These are phyloP conservation scores for Planoprotostelium fungivorum DNA, from an alignment of 78 protist genomes.

Conservation along the genomic window DNA sequence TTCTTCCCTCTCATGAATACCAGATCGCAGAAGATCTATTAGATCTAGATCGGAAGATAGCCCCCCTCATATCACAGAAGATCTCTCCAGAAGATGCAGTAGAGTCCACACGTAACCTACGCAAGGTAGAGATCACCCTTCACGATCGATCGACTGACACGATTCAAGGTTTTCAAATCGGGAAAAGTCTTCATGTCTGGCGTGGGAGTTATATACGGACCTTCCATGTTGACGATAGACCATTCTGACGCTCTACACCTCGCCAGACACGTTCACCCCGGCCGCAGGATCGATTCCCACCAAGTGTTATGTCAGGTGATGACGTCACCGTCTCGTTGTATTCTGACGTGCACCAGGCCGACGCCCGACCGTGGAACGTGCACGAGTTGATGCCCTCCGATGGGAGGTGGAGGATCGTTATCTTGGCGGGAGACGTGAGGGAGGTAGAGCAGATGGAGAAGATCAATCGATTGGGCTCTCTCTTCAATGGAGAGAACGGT, in stretches of 20 bases:
- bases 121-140: not conserved
- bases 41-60: not conserved
- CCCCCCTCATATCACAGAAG: not conserved
- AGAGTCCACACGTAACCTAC: not conserved
- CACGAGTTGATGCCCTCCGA: not conserved
- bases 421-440: not conserved
- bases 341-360: too few species aligned
- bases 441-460: not conserved
- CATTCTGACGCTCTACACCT: not conserved
- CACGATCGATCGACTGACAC: not conserved
- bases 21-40: not conserved
- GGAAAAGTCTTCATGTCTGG: not conserved
- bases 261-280: not conserved
- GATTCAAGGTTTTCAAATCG: not conserved
- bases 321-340: too few species aligned
- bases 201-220: not conserved
- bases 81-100: not conserved
- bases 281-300: not conserved
- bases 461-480: not conserved
- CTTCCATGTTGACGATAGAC: not conserved
- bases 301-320: not conserved
- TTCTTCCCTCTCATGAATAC: not conserved
- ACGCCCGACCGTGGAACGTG: not conserved
- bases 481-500: not conserved
- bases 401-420: not conserved